These are phyloP conservation scores for Pyrenula aspistea DNA, from an alignment of 495 filamentous ascomycete species.

Conservation along the genomic window DNA sequence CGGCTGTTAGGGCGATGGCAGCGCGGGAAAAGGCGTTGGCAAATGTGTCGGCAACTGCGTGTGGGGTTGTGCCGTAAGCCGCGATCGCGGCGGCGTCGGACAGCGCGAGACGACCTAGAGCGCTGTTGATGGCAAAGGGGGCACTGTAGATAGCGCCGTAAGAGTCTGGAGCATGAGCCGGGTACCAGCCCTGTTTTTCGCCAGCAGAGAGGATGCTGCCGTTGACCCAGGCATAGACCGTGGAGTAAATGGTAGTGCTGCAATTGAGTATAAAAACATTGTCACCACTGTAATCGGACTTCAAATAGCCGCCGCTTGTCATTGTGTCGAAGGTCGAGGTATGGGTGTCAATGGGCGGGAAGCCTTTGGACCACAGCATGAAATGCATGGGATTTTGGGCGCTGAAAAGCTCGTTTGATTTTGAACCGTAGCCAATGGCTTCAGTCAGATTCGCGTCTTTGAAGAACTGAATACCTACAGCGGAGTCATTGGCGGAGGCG, in stretches of 20 bases:
- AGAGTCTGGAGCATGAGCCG: neutral
- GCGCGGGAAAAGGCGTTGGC: conserved; percentile 70
- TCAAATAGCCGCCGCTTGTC: neutral
- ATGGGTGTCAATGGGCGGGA: conserved; percentile 4
- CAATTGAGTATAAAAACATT: neutral
- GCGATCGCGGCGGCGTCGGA: neutral
- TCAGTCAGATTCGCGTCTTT: neutral
- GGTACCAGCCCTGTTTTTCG: neutral
- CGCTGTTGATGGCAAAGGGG: neutral
- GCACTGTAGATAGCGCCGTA: neutral
- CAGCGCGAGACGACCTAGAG: neutral
- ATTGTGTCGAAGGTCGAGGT: conserved; percentile 1
- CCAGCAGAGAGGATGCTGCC: neutral
- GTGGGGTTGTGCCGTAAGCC: conserved; percentile 26
- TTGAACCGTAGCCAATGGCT: neutral
- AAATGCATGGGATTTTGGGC: neutral
- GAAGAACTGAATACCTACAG: neutral
- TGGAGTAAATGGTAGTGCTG: neutral
- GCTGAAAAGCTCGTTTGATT: neutral
- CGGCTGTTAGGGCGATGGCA: conserved; percentile 38
- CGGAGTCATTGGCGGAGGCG: neutral
- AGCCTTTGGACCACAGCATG: neutral
- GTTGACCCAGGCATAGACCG: neutral
- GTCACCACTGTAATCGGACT: neutral
- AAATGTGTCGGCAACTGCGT: conserved; percentile 81